Evolutionary conservation across 345 rosid genomes (phyloP), one percentile per base, ranked within the genome.

Genomic region (Brassica rapa): DNA sequence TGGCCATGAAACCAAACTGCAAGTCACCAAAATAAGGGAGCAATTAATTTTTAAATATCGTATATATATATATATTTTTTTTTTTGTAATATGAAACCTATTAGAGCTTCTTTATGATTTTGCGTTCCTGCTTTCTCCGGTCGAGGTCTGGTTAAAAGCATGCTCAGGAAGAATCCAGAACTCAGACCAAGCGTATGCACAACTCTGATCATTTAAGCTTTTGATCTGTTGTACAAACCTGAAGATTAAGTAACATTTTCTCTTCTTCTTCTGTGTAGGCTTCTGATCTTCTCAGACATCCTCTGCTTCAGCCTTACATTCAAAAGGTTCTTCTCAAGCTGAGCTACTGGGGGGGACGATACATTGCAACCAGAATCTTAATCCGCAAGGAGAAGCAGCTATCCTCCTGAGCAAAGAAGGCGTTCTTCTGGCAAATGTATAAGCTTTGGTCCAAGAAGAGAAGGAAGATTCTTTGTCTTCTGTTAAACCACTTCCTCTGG

Each of bases 141-240:
- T 71, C 99, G 99, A 63, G 74, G 90, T 80, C 99, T 95, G 71
- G 90, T 95, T 69, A 95, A 91, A 83, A 93, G 91, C 91, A 93
- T 93, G 99, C 91, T 95, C 88, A 91, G 99, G 86, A 95, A 93
- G 87, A 93, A 95, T 81, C 98, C 99, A 29, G 97, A 95, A 82
- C 93, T 95, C 62, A 83, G 99, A 84, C 97, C 99, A 83, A 88
- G 87, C 81, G 98, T 94, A 92, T 64, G 94, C 68, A 56, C 67
- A 57, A 83, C 61, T 81, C 37, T 71, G 68, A 30, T 70, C 46
- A 65, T 41, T 8, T 49, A 43, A 24, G 23, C 12, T 15, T 4
- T 27, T 1, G 63, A 62, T 19, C 63, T 55, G 21, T 19, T 19
- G 53, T 23, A n/a, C 35, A 65, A 63, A 70, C 72, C 32, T 75